phyloP scores from a whole-genome alignment of 441 rosid genomes.

The Populus tomentosa region DNA sequence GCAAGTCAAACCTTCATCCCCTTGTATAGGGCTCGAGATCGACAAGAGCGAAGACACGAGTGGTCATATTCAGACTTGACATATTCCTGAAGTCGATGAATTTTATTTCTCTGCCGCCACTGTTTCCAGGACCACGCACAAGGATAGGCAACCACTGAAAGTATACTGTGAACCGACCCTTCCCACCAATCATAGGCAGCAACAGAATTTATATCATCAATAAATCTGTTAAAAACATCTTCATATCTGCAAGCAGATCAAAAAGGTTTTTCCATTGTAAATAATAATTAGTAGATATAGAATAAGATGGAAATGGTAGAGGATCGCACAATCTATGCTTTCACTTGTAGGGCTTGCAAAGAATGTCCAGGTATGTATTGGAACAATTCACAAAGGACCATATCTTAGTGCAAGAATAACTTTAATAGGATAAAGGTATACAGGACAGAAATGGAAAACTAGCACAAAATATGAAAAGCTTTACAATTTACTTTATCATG shows the following conservation, averaged over 20 bases:
- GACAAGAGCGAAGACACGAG: slow-evolving; percentile 96
- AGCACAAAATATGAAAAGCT: not conserved
- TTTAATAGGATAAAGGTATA: not conserved
- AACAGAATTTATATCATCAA: slow-evolving; percentile 92
- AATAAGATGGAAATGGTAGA: slow-evolving; percentile 7
- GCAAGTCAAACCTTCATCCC: slow-evolving; percentile 88
- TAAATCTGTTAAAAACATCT: slow-evolving; percentile 94
- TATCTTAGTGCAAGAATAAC: not conserved
- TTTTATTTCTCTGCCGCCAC: slow-evolving; percentile 84
- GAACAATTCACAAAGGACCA: slow-evolving; percentile 1
- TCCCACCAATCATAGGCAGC: slow-evolving; percentile 99
- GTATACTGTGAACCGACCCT: slow-evolving; percentile 91
- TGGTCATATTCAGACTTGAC: slow-evolving; percentile 97
- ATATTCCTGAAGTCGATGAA: slow-evolving; percentile 89
- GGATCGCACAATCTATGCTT: slow-evolving; percentile 1
- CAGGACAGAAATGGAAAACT: not conserved
- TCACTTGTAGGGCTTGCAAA: not conserved
- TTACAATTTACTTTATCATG: not conserved
- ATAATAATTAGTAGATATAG: slow-evolving; percentile 12
- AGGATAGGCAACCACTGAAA: slow-evolving; percentile 87
- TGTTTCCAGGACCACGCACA: slow-evolving; percentile 99
- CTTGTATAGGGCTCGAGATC: slow-evolving; percentile 95
- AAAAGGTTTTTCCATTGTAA: slow-evolving; percentile 18
- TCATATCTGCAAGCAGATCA: slow-evolving; percentile 63
- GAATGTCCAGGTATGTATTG: not conserved